Evolutionary conservation across 257 asterid species (phyloP).

Genomic region (Plantago major): DNA sequence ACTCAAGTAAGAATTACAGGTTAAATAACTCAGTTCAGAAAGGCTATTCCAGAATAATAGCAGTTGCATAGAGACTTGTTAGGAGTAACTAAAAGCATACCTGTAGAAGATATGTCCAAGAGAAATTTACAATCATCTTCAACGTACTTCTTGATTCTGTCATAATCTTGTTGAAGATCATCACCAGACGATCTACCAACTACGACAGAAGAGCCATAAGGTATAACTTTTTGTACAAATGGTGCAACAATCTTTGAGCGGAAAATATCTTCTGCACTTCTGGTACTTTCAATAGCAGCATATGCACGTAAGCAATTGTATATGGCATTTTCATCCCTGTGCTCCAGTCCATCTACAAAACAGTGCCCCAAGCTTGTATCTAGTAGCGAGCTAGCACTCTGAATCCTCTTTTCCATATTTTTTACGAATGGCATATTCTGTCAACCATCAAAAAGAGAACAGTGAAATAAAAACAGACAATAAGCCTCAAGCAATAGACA

Average conservation of each 20-base stretch:
- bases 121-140: constrained; percentile 81
- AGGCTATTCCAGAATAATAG: background rate
- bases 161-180: constrained; percentile 80
- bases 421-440: constrained; percentile 94
- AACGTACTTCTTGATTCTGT: constrained; percentile 54
- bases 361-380: constrained; percentile 87
- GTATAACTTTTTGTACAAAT: constrained; percentile 56
- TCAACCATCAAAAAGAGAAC: constrained; percentile 48
- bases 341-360: constrained; percentile 85
- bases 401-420: constrained; percentile 95
- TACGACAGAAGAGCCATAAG: constrained; percentile 33
- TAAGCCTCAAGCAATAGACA: constrained; percentile 1
- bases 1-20: too few species aligned
- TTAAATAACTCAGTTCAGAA: too few species aligned
- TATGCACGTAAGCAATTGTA: constrained; percentile 96
- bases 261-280: constrained; percentile 81
- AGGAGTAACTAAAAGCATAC: constrained; percentile 24
- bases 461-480: constrained; percentile 31
- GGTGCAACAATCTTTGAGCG: constrained; percentile 70
- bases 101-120: constrained; percentile 79
- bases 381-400: constrained; percentile 64
- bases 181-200: constrained; percentile 53
- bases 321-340: constrained; percentile 78
- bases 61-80: background rate
- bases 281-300: constrained; percentile 90